A percentile compares a stretch with the other conserved stretches of the same genome.
Evolutionary conservation across 495 filamentous ascomycete genomes (phyloP).

Genomic region (Podospora pseudoanserina): DNA sequence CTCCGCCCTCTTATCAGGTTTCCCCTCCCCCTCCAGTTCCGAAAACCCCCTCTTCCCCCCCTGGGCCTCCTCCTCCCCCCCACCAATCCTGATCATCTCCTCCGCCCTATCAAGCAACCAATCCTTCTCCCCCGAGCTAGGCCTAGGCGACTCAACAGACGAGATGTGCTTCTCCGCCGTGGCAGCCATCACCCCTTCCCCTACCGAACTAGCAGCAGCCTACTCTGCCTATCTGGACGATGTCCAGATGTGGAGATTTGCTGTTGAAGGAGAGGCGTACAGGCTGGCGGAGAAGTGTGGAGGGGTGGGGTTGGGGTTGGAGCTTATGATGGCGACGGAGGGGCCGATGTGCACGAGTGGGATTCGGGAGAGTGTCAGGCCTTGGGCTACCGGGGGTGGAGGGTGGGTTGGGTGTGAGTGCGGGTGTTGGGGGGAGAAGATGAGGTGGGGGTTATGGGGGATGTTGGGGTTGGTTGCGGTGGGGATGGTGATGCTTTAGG

Average conservation of each 20-base stretch:
- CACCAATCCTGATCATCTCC: conserved; percentile 10
- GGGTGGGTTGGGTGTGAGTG: neutral
- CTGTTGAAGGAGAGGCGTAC: conserved; percentile 14
- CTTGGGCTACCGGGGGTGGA: conserved; percentile 2
- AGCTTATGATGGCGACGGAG: conserved; percentile 18
- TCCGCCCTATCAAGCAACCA: neutral
- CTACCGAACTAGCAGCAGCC: neutral
- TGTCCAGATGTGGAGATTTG: conserved; percentile 15
- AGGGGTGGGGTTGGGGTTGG: conserved; percentile 10
- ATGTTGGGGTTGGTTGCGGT: neutral
- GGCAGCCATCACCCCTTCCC: neutral
- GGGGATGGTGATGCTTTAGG: neutral
- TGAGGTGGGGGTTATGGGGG: neutral
- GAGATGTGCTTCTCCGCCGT: conserved; percentile 8
- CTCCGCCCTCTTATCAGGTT: conserved; percentile 5
- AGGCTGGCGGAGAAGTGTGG: conserved; percentile 2
- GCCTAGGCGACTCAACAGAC: neutral
- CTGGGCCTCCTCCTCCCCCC: conserved; percentile 9
- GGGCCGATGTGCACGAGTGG: conserved; percentile 16
- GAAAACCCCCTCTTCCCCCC: neutral
- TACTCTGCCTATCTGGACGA: conserved; percentile 12
- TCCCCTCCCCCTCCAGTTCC: conserved; percentile 6
- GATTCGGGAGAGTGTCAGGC: conserved; percentile 9
- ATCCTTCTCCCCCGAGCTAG: neutral
- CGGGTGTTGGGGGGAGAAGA: neutral